Percentiles rank a stretch among this genome's conserved stretches.
Evolutionary conservation across 768 basidiomycete genomes (phyloP).

Genomic region (Leccinum pellstonianum): DNA sequence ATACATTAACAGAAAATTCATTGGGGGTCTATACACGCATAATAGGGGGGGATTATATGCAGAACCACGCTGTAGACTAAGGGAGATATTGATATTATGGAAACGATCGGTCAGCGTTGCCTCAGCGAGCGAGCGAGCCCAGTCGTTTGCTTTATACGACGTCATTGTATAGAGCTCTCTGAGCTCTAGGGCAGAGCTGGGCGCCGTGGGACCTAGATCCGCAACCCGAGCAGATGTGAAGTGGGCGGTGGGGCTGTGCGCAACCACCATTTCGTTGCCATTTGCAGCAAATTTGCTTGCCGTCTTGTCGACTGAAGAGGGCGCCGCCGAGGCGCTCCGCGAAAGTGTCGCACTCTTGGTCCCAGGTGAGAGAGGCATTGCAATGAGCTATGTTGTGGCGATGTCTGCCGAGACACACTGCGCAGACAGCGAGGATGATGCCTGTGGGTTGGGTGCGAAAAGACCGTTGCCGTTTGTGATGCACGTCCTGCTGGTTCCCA

Average conservation of each 20-base stretch:
- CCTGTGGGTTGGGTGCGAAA: too few species aligned
- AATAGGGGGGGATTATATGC: neutral
- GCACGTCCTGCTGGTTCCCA: conserved; percentile 22
- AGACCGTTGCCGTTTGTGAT: too few species aligned
- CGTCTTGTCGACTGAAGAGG: conserved; percentile 13
- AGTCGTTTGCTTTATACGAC: neutral
- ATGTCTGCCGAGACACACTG: too few species aligned
- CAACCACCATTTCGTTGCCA: conserved; percentile 10
- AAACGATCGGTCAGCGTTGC: neutral
- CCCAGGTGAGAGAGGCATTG: too few species aligned
- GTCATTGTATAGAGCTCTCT: neutral
- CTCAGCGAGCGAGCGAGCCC: neutral
- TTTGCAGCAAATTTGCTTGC: neutral
- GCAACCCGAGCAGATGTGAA: conserved; percentile 15
- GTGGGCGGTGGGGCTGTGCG: neutral
- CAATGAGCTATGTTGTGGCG: too few species aligned
- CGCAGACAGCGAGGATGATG: too few species aligned
- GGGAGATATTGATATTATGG: neutral
- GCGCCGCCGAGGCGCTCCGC: neutral
- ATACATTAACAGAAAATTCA: too few species aligned
- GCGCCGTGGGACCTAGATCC: conserved; percentile 2
- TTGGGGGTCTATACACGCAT: too few species aligned
- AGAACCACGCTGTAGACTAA: neutral
- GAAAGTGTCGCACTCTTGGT: too few species aligned
- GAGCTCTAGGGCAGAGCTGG: conserved; percentile 1